phyloP scores from a whole-genome alignment of 208 protist genomes.

The Spongospora subterranea region DNA sequence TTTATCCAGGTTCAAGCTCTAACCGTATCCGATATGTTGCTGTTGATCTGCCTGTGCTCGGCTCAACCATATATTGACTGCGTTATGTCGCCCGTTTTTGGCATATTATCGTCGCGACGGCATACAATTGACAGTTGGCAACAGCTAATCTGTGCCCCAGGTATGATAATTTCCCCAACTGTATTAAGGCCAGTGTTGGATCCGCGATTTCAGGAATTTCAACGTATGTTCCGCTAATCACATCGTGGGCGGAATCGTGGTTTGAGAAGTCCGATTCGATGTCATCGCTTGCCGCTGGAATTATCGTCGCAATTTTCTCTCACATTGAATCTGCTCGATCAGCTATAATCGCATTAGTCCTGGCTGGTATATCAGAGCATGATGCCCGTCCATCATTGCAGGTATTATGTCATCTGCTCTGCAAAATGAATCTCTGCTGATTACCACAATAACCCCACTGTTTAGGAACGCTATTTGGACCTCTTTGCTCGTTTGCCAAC shows the following conservation, averaged over 20 bases:
- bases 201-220: neutral
- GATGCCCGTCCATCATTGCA: no score
- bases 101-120: neutral
- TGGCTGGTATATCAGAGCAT: neutral
- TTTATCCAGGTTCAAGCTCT: neutral
- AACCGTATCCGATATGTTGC: neutral
- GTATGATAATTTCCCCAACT: neutral
- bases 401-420: neutral
- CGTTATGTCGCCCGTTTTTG: neutral
- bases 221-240: neutral
- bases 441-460: neutral
- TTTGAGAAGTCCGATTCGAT: neutral
- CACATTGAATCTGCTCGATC: neutral
- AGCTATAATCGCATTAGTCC: neutral
- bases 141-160: neutral
- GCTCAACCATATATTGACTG: neutral
- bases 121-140: neutral
- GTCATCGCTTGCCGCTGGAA: neutral
- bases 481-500: neutral
- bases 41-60: neutral
- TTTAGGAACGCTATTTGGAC: neutral
- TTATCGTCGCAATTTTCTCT: neutral
- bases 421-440: neutral
- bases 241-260: neutral
- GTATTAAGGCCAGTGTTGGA: neutral